These are phyloP conservation scores for Trichoderma sp. DNA, from an alignment of 2,329 filamentous ascomycete genomes.

Conservation along the genomic window DNA sequence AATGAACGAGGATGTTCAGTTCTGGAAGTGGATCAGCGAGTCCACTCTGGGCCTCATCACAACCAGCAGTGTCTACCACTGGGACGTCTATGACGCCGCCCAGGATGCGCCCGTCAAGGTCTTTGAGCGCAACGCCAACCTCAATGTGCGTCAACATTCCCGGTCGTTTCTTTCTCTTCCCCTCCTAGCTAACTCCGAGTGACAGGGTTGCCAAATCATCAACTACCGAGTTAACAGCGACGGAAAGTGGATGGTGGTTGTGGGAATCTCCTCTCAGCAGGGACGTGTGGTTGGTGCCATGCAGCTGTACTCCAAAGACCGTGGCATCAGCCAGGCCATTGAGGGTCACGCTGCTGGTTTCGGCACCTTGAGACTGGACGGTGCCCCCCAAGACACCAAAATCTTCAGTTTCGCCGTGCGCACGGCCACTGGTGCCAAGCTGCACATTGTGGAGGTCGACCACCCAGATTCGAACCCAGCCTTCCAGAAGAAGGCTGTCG, in stretches of 20 bases:
- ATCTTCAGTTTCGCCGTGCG: conserved; percentile 96
- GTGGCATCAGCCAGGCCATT: conserved; percentile 95
- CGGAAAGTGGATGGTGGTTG: conserved; percentile 97
- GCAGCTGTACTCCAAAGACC: conserved; percentile 95
- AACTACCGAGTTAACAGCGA: conserved; percentile 97
- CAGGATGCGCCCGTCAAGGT: conserved; percentile 81
- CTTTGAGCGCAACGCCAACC: conserved; percentile 90
- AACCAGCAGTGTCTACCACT: conserved; percentile 88
- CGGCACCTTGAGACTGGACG: conserved; percentile 82
- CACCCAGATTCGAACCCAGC: conserved; percentile 83
- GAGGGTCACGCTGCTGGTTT: conserved; percentile 97
- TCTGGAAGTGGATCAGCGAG: conserved; percentile 99
- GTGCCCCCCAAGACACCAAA: conserved; percentile 85
- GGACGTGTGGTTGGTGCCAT: conserved; percentile 93
- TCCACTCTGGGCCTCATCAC: conserved; percentile 85
- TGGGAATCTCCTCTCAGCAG: conserved; percentile 91
- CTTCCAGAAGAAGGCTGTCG: conserved; percentile 94
- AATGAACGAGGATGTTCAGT: conserved; percentile 96
- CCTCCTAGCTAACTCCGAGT: neutral
- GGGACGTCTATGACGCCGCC: conserved; percentile 87
- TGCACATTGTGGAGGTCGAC: conserved; percentile 97
- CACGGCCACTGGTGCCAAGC: conserved; percentile 82
- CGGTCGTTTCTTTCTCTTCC: neutral
- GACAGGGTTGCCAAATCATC: conserved; percentile 93
- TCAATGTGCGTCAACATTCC: conserved; percentile 60